These are phyloP conservation scores for Aspergillus sp. DNA, from an alignment of 2,329 filamentous ascomycete genomes.

Conservation along the genomic window DNA sequence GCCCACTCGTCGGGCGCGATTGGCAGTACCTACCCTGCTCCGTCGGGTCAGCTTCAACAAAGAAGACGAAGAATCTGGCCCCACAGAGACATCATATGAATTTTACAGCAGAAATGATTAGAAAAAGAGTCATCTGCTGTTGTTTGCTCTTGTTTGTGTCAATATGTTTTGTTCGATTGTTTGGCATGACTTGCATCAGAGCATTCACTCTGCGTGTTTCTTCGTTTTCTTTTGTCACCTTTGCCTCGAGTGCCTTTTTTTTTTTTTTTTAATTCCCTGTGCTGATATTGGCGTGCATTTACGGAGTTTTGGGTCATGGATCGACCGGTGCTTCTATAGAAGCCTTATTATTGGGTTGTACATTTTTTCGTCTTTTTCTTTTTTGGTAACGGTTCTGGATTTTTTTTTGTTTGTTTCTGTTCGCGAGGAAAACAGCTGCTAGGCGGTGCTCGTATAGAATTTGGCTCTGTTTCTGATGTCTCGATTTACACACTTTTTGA, in stretches of 20 bases:
- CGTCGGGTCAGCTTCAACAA: conserved; percentile 32
- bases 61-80: conserved; percentile 33
- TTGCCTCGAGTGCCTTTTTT: not conserved
- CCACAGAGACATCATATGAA: conserved; percentile 34
- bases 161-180: conserved; percentile 6
- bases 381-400: conserved; percentile 9
- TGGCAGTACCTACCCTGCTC: conserved; percentile 29
- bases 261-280: conserved; percentile 4
- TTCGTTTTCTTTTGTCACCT: conserved; percentile 1
- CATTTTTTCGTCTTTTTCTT: not conserved
- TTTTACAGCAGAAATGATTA: conserved; percentile 29
- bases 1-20: conserved; percentile 28
- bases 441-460: conserved; percentile 10
- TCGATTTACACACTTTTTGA: conserved; percentile 9
- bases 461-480: conserved; percentile 7
- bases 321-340: conserved; percentile 14
- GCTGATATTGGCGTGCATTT: conserved; percentile 12
- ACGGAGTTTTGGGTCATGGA: conserved; percentile 19
- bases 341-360: conserved; percentile 5
- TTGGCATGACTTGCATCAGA: conserved; percentile 1
- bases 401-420: conserved; percentile 11
- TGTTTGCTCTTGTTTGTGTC: conserved; percentile 11
- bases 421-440: conserved; percentile 10
- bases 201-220: conserved; percentile 1
- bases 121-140: conserved; percentile 7